These are phyloP conservation scores for Arthroderma uncinatum DNA, from an alignment of 2,329 filamentous ascomycete species.

Conservation along the genomic window DNA sequence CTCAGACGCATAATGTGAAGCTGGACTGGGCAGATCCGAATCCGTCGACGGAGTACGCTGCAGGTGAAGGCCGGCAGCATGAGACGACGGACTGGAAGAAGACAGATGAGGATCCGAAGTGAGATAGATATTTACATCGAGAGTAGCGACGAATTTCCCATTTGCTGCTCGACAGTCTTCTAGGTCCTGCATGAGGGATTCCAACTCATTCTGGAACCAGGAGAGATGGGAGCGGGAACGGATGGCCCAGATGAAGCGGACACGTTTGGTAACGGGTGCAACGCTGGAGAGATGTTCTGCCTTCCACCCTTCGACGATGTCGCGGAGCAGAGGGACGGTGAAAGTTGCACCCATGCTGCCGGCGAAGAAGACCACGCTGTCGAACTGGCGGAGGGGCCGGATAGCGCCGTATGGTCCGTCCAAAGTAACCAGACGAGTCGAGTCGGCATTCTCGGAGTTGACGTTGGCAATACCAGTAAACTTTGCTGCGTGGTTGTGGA, in stretches of 20 bases:
- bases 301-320: constrained; percentile 41
- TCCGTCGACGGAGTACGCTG: constrained; percentile 7
- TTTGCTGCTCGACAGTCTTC: constrained; percentile 24
- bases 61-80: constrained; percentile 15
- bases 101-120: constrained; percentile 40
- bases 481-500: constrained; percentile 43
- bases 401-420: constrained; percentile 46
- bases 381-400: constrained; percentile 47
- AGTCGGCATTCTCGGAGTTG: constrained; percentile 6
- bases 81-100: constrained; percentile 15
- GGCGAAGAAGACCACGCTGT: constrained; percentile 49
- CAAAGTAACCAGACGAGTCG: constrained; percentile 35
- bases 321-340: constrained; percentile 45
- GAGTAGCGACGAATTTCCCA: constrained; percentile 29
- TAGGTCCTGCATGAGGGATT: constrained; percentile 35
- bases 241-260: constrained; percentile 50
- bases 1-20: not conserved
- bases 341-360: constrained; percentile 52
- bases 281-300: not conserved
- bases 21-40: not conserved
- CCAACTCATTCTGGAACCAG: constrained; percentile 45
- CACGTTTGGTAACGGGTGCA: constrained; percentile 31
- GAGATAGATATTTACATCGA: constrained; percentile 45
- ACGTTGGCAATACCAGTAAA: constrained; percentile 15
- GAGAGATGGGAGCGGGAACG: constrained; percentile 42